A percentile compares a stretch with the other conserved stretches of the same genome.
Conservation (phyloP, 2,329 filamentous ascomycete species). For the Venturiaceae sp. region DNA sequence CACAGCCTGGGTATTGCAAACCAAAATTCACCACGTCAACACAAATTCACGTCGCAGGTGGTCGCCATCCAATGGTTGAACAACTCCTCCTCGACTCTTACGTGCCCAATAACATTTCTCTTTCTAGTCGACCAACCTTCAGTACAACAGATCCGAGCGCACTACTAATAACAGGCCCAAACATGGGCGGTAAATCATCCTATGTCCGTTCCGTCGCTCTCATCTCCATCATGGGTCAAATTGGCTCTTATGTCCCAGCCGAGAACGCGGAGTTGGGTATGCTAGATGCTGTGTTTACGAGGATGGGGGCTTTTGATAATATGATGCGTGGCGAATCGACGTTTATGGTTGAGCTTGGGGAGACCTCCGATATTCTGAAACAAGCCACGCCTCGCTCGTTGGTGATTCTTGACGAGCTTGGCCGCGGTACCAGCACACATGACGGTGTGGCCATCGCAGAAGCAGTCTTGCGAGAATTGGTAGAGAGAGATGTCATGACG, state of each 20-base stretch:
- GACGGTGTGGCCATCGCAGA: conserved; percentile 95
- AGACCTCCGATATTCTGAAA: conserved; percentile 85
- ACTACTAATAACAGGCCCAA: conserved; percentile 87
- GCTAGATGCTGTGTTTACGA: conserved; percentile 84
- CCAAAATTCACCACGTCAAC: conserved; percentile 55
- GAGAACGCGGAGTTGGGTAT: conserved; percentile 64
- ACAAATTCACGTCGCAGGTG: conserved; percentile 60
- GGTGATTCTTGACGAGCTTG: conserved; percentile 90
- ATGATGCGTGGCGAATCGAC: conserved; percentile 91
- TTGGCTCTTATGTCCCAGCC: conserved; percentile 89
- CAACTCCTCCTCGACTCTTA: conserved; percentile 77
- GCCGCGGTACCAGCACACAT: conserved; percentile 86
- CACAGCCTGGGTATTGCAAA: conserved; percentile 78
- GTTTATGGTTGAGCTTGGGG: conserved; percentile 95
- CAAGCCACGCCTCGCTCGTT: conserved; percentile 75
- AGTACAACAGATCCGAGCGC: conserved; percentile 51
- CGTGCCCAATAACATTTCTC: conserved; percentile 72
- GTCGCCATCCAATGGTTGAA: conserved; percentile 93
- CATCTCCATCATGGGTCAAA: conserved; percentile 86
- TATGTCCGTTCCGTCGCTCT: conserved; percentile 91
- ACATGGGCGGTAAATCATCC: conserved; percentile 98
- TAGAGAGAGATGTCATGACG: conserved; percentile 67
- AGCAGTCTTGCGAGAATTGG: conserved; percentile 77
- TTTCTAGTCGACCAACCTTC: neutral
- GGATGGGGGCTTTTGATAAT: conserved; percentile 94